These are phyloP conservation scores for Acorus calamus DNA, from an alignment of 106 monocot species.

Conservation along the genomic window DNA sequence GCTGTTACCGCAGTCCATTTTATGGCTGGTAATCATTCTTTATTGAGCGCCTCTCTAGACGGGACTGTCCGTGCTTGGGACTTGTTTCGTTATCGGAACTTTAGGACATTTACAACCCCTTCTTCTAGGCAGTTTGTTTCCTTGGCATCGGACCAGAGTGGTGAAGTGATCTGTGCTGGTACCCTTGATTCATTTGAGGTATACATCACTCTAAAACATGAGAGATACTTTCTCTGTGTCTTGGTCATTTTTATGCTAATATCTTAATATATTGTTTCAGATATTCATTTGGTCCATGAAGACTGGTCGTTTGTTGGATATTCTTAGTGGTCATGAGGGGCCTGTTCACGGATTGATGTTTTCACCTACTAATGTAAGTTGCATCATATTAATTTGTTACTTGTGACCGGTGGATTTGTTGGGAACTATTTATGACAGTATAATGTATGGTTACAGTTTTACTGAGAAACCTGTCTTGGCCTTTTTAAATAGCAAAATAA, in stretches of 20 bases:
- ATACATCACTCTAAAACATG: not conserved
- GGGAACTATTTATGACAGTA: too few relatives aligned
- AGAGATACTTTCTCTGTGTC: not conserved
- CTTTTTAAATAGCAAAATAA: too few relatives aligned
- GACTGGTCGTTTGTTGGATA: constrained; percentile 83
- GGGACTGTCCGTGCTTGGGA: constrained; percentile 98
- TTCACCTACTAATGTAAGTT: constrained; percentile 84
- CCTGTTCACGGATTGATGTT: constrained; percentile 98
- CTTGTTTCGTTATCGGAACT: constrained; percentile 94
- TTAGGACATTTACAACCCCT: constrained; percentile 85
- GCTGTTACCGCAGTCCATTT: constrained; percentile 91
- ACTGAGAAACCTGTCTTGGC: too few relatives aligned
- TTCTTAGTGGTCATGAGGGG: constrained; percentile 88
- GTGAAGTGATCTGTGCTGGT: constrained; percentile 97
- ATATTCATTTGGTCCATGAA: constrained; percentile 99
- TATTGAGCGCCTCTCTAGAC: constrained; percentile 93
- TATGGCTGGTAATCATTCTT: constrained; percentile 74
- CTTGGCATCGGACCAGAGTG: constrained; percentile 81
- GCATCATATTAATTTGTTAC: not conserved
- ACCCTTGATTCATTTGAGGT: constrained; percentile 99
- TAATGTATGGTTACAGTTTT: too few relatives aligned
- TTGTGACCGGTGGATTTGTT: too few relatives aligned
- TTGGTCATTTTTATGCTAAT: not conserved
- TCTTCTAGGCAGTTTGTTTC: constrained; percentile 91
- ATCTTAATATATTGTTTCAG: constrained; percentile 22